Conservation (phyloP, 257 asterid species). For the Nyctanthes arbortristis region DNA sequence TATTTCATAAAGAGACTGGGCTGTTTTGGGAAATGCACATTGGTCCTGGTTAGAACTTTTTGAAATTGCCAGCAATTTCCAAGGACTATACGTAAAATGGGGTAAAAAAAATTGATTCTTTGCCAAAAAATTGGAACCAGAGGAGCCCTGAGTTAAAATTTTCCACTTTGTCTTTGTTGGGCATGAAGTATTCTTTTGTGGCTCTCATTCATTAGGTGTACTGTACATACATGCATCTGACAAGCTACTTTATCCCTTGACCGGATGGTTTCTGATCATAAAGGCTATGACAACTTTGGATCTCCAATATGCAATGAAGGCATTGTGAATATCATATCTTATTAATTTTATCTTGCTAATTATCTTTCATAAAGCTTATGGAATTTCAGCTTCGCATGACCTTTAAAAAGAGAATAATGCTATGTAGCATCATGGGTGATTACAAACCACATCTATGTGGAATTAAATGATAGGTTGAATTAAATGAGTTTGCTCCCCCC, state of each 20-base stretch:
- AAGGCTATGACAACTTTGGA: background rate
- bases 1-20: too few species aligned
- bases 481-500: too few species aligned
- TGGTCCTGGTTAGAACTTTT: too few species aligned
- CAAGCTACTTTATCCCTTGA: background rate
- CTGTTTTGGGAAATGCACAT: too few species aligned
- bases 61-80: too few species aligned
- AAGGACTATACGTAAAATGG: too few species aligned
- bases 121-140: too few species aligned
- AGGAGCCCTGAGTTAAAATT: too few species aligned
- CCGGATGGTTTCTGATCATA: background rate
- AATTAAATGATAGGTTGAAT: too few species aligned
- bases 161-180: background rate
- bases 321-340: background rate
- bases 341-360: background rate
- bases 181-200: background rate
- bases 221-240: background rate
- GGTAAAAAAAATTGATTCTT: too few species aligned
- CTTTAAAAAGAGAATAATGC: background rate
- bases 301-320: background rate
- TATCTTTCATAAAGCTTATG: background rate
- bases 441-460: too few species aligned
- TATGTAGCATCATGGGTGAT: too few species aligned
- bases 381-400: background rate
- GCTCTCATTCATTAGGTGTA: background rate